Conservation (phyloP, 352 stramenopile genomes). For the Globisporangium iwayamae region DNA sequence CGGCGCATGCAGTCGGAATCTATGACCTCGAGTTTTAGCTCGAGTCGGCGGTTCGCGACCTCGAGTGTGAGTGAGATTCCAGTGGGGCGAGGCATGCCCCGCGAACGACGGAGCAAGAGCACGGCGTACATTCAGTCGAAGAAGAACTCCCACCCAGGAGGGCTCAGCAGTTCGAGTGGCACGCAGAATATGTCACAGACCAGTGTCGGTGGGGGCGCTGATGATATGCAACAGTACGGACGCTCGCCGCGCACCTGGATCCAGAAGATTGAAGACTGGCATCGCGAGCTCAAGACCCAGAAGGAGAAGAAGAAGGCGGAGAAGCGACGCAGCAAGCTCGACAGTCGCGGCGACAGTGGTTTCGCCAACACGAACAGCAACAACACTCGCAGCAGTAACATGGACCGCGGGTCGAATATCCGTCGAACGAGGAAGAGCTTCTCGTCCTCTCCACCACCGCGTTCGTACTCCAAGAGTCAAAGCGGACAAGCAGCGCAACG, state of each 20-base stretch:
- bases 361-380: constrained; percentile 11
- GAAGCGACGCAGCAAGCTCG: constrained; percentile 51
- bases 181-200: constrained; percentile 7
- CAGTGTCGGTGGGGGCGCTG: constrained; percentile 20
- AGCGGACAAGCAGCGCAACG: constrained; percentile 7
- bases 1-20: constrained; percentile 37
- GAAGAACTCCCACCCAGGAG: constrained; percentile 21
- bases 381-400: constrained; percentile 21
- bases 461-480: constrained; percentile 15
- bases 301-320: constrained; percentile 79
- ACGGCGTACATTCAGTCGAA: constrained; percentile 47
- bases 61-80: constrained; percentile 18
- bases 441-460: constrained; percentile 17
- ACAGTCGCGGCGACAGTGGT: constrained; percentile 34
- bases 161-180: constrained; percentile 9
- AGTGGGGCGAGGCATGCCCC: constrained; percentile 16
- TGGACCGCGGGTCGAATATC: constrained; percentile 24
- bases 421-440: constrained; percentile 20
- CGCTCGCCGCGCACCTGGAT: constrained; percentile 71
- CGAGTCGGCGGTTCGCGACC: constrained; percentile 6
- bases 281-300: constrained; percentile 73
- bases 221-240: constrained; percentile 38
- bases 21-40: constrained; percentile 10
- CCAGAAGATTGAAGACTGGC: constrained; percentile 77
- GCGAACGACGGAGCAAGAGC: constrained; percentile 67